phyloP scores from a whole-genome alignment of 805 yeast genomes.

The Pichia manshurica region DNA sequence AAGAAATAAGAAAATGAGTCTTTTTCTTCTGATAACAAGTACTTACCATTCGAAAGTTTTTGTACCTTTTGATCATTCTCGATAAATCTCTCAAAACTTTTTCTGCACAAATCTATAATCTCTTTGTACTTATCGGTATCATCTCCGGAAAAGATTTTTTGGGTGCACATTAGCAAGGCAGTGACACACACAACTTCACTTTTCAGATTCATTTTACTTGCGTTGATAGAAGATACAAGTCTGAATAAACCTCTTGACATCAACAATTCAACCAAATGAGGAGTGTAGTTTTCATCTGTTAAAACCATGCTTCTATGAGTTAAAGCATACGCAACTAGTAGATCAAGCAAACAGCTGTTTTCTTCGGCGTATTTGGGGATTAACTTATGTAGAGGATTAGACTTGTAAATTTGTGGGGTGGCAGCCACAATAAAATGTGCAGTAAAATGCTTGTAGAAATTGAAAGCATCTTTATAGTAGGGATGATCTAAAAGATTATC shows the following conservation, averaged over 20 bases:
- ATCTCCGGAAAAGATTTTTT: slow-evolving; percentile 8
- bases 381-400: slow-evolving; percentile 60
- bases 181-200: slow-evolving; percentile 10
- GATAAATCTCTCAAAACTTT: slow-evolving; percentile 2
- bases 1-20: slow-evolving; percentile 6
- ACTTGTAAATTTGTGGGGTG: slow-evolving; percentile 48
- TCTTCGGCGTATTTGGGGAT: slow-evolving; percentile 59
- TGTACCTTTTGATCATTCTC: slow-evolving; percentile 1
- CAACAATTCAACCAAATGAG: slow-evolving; percentile 5
- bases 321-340: slow-evolving; percentile 45
- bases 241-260: slow-evolving; percentile 8
- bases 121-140: slow-evolving; percentile 7
- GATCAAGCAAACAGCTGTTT: slow-evolving; percentile 47
- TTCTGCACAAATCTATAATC: slow-evolving; percentile 6
- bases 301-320: slow-evolving; percentile 29
- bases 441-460: slow-evolving; percentile 55
- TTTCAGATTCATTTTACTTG: background rate
- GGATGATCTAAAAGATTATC: slow-evolving; percentile 55
- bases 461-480: slow-evolving; percentile 51
- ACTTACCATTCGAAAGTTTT: slow-evolving; percentile 7
- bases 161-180: slow-evolving; percentile 9
- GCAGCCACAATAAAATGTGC: slow-evolving; percentile 59
- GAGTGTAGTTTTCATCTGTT: slow-evolving; percentile 6
- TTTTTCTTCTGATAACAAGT: slow-evolving; percentile 4
- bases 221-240: background rate